Evolutionary conservation across 441 rosid genomes (phyloP), one percentile per base, ranked within the genome.

Genomic region (Arabidopsis hybrid): DNA sequence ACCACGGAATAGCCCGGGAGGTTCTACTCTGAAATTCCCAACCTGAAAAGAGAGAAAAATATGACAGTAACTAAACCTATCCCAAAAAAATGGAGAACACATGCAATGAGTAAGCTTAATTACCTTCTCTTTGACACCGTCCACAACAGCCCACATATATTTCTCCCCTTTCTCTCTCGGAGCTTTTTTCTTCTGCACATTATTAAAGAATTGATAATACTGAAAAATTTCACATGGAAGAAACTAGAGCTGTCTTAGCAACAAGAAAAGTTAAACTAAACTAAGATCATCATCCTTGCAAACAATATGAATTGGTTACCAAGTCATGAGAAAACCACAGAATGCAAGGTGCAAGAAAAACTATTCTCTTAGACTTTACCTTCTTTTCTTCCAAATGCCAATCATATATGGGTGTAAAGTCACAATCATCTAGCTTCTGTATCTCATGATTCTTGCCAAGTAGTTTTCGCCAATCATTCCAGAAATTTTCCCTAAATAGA

Each of bases 21-120:
- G 97, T 75, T 95, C 99, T 77, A 91, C 97, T 84, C 93, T 89
- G 86, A 93, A 95, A 84, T 91, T 95, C 49, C 98, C 99, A 72
- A 93, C 98, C 99, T 96, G 88, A 73, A 58, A 43, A 83, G 71
- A 58, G 50, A 69, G 42, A 61, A 32, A 73, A 69, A 5, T 13
- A 18, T 18, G n/a, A 18, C 11, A 53, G 1, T 53, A 36, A 11
- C 73, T 65, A 72, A 75, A 63, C 46, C 18, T 14, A 14, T 46
- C 51, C 10, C 51, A 14, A 43, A 43, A 1, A 43, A 12, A 43
- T 21, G 34, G 6, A 46, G 6, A 45, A 14, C 17, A 51, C 13
- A 51, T 21, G 9, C 11, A 4, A 11, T 29, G 65, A 11, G 70
- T 50, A 32, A 60, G 35, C 17, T 75, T 21, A 21, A 21, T 21